Conservation (phyloP, 306 rosid genomes). For the Benincasa hispida region DNA sequence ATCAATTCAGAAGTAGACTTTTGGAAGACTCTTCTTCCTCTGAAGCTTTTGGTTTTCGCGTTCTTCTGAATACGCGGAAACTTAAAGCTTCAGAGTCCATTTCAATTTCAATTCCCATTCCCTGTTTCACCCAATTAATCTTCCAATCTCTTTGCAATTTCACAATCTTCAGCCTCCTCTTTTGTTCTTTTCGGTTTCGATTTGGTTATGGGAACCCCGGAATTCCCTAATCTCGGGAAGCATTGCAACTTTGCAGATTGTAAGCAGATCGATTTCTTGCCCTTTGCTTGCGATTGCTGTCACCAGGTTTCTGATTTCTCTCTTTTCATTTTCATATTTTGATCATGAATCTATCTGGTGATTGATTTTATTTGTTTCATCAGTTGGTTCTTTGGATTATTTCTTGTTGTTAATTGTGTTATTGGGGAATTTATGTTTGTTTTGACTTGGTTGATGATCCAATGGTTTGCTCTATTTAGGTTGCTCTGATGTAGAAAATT, state of each 20-base stretch:
- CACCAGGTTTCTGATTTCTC: constrained; percentile 25
- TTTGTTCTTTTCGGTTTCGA: not conserved
- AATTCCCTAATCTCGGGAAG: constrained; percentile 84
- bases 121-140: not conserved
- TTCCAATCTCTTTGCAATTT: not conserved
- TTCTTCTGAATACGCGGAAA: constrained; percentile 10
- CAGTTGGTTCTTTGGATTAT: not conserved
- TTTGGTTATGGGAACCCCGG: constrained; percentile 76
- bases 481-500: not conserved
- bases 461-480: not conserved
- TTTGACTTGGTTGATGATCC: not conserved
- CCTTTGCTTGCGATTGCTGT: constrained; percentile 91
- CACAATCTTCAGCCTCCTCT: not conserved
- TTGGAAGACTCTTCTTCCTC: constrained; percentile 7
- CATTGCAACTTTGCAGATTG: constrained; percentile 67
- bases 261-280: constrained; percentile 75
- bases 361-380: not conserved
- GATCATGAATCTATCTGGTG: not conserved
- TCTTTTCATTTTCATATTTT: not conserved
- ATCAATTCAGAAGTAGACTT: not conserved
- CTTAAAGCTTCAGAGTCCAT: not conserved
- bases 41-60: constrained; percentile 4
- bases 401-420: not conserved
- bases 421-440: not conserved
- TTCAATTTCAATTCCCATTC: not conserved